Base-by-base conservation (phyloP, 257 asterid species). In the Lavandula angustifolia region DNA sequence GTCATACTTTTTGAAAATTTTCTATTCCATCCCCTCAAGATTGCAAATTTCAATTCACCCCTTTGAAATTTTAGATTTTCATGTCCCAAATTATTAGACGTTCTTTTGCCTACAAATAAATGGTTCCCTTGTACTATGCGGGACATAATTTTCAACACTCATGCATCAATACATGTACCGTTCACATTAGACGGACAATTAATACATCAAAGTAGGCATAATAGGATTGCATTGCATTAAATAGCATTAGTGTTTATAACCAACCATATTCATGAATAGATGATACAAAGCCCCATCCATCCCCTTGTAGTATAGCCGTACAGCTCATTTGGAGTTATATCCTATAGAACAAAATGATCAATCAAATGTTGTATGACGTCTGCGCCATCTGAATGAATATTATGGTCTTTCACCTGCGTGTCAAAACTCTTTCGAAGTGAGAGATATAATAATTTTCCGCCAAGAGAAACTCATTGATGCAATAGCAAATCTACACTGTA, bases 301-400 rank as follows among this genome's bases (percentile, higher is more conserved):
- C 46, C 14, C 5, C n/a, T n/a, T n/a, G n/a, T 1, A 0, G 3
- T 3, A 10, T 12, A 9, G 22, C 6, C 50, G 4, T 22, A 41
- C 37, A 17, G 1, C 16, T 35, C 4, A 16, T 17, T 31, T 3
- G 3, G 22, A 3, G 13, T 53, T n/a, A n/a, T 48, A 57, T 63
- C 52, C 78, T 84, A 85, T 41, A 82, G 41, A 49, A 71, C 80
- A 75, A 94, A 88, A 68, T 82, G 94, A 68, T 94, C 98, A 14
- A 94, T 91, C 84, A 94, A 83, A 68, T 94, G 99, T 68, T 84
- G 96, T 76, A 94, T 78, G 70, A 90, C 95, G 18, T 94, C 98
- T 43, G 86, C 87, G 1, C 99, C 99, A 66, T 94, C 98, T 14
- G 88, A 73, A 74, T 91, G 95, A 84, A 76, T 79, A 71, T 68